phyloP scores from a whole-genome alignment of 371 early-diverging fungal genomes.

The Mucor sp. region DNA sequence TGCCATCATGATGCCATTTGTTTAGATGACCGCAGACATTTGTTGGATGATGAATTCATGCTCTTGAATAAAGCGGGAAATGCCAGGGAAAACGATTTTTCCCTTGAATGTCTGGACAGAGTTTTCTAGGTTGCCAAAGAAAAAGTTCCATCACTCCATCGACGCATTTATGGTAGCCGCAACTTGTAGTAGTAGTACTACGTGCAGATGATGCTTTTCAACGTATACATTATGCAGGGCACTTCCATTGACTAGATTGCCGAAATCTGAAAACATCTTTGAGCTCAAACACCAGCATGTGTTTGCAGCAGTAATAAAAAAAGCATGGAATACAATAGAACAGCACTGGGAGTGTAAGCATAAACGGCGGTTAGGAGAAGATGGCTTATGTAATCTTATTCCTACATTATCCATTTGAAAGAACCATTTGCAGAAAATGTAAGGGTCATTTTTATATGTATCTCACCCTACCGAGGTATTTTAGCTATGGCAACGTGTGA shows the following conservation, averaged over 20 bases:
- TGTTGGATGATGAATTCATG: neutral
- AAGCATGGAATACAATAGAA: no score
- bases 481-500: neutral
- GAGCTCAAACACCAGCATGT: neutral
- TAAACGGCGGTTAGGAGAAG: neutral
- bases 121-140: neutral
- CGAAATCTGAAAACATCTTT: neutral
- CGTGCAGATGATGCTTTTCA: no score
- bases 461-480: neutral
- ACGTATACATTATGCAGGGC: neutral
- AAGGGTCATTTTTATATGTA: constrained; percentile 6
- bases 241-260: neutral
- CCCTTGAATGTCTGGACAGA: neutral
- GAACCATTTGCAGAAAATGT: neutral
- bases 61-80: neutral
- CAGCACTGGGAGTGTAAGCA: neutral
- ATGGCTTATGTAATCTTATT: neutral
- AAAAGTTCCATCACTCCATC: neutral
- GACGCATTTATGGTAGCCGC: neutral
- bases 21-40: neutral
- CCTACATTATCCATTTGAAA: neutral
- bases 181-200: no score
- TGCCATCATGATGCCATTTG: neutral
- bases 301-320: no score
- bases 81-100: neutral